Base-by-base conservation (phyloP, 257 asterid genomes). In the Solanum paucissectum region DNA sequence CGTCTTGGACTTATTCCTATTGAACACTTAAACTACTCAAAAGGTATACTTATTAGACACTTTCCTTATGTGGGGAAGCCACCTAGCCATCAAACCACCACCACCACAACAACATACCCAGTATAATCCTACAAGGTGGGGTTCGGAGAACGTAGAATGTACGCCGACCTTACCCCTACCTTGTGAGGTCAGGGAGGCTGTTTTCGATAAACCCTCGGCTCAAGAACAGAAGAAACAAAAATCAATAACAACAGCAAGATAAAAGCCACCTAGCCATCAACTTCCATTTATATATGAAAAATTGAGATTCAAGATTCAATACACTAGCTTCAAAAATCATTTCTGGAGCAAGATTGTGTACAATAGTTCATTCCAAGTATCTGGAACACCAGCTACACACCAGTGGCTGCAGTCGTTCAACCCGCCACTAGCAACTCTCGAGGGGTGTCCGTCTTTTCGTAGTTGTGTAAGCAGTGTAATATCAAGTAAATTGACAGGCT, bases 381-480 rank as follows among this genome's bases (percentile, higher is more conserved):
- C 85, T 46, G 85, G 68, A 46, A 81, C 85, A 44, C 85, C 85
- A 81, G 40, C 85, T 46, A 46, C 66, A 81, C 85, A 81, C 68
- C 85, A 81, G 68, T 81, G 85, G 60, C 85, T 46, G 42, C 98
- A 94, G 77, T 95, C 98, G n/a, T 52, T 52, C 9, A 25, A 36
- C 11, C 89, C 93, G 7, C 90, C 95, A 29, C 79, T 36, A 38
- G 94, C 95, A 23, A 92, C 90, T 3, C 62, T 91, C 7, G 96
- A 91, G 13, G 98, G 98, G 86, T 94, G 98, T 16, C 97, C 96
- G 52, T 95, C 85, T 81, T 81, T 46, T 9, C 85, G 85, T 2
- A 94, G 71, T 82, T 90, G 96, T n/a, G 98, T 94, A 14, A 95
- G 93, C 66, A 89, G 64, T 0, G 97, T 86, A 37, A 94, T 91